Conservation (phyloP, 1,139 yeast genomes). For the Protomyces lactucae-debilis region DNA sequence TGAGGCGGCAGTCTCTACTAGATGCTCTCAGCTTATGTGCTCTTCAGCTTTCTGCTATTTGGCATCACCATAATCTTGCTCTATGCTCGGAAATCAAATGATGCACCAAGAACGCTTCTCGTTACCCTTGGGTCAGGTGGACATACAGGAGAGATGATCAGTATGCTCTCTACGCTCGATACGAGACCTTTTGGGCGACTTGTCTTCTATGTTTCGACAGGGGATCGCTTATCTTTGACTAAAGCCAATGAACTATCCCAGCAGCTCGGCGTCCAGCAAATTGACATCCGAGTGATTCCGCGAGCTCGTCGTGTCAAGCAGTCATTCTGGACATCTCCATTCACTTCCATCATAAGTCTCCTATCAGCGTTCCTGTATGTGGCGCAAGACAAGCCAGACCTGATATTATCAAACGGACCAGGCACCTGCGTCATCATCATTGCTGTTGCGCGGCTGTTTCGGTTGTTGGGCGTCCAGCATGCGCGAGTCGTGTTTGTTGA, state of each 20-base stretch:
- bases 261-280: not conserved
- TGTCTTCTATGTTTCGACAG: slow-evolving; percentile 29
- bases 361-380: slow-evolving; percentile 37
- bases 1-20: not conserved
- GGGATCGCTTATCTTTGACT: slow-evolving; percentile 23
- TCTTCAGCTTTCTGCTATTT: not conserved
- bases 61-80: not conserved
- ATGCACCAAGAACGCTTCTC: not conserved
- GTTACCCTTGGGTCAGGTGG: slow-evolving; percentile 30
- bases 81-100: not conserved
- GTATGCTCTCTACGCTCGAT: slow-evolving; percentile 20
- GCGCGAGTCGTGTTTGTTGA: slow-evolving; percentile 69
- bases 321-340: slow-evolving; percentile 49
- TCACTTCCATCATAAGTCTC: slow-evolving; percentile 46
- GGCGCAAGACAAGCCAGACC: slow-evolving; percentile 35
- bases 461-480: slow-evolving; percentile 49
- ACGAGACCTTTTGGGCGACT: slow-evolving; percentile 8
- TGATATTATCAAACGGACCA: slow-evolving; percentile 79
- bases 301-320: slow-evolving; percentile 81
- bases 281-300: slow-evolving; percentile 44
- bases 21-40: not conserved
- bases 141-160: slow-evolving; percentile 30
- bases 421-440: slow-evolving; percentile 84
- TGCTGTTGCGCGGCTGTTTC: slow-evolving; percentile 53
- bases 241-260: slow-evolving; percentile 21